Percentiles rank a stretch among this genome's conserved stretches.
These are phyloP conservation scores for Henckelia pumila DNA, from an alignment of 257 asterid species.

Conservation along the genomic window DNA sequence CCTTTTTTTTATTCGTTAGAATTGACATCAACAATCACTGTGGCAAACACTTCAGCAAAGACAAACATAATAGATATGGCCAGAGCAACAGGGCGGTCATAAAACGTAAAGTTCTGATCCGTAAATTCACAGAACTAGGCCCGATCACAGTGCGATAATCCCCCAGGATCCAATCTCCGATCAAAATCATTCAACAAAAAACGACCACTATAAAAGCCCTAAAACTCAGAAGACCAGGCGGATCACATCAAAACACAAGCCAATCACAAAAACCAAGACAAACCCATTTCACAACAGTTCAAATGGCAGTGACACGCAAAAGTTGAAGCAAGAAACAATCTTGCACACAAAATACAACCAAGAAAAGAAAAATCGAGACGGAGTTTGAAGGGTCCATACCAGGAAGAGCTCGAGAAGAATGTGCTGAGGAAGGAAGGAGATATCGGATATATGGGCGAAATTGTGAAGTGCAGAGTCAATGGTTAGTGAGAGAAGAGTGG, in stretches of 20 bases:
- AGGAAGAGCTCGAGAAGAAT: conserved; percentile 67
- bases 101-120: neutral
- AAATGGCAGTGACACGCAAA: conserved; percentile 19
- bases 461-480: conserved; percentile 69
- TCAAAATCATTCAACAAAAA: conserved; percentile 13
- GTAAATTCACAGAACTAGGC: neutral
- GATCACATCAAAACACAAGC: conserved; percentile 23
- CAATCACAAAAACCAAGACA: conserved; percentile 14
- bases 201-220: neutral
- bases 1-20: too few species aligned
- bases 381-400: conserved; percentile 33
- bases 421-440: conserved; percentile 83
- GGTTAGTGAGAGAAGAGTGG: conserved; percentile 75
- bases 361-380: neutral
- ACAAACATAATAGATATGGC: neutral
- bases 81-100: neutral
- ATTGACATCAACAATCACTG: neutral
- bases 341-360: conserved; percentile 3
- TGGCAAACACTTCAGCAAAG: neutral
- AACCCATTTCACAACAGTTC: conserved; percentile 20
- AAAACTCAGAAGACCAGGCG: conserved; percentile 1
- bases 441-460: conserved; percentile 59
- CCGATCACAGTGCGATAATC: neutral
- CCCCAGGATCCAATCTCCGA: conserved; percentile 1
- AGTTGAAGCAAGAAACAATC: neutral